Percentiles rank a stretch among this genome's conserved stretches.
phyloP scores from a whole-genome alignment of 1,284 basidiomycete genomes.

The Puccinia novopanici region DNA sequence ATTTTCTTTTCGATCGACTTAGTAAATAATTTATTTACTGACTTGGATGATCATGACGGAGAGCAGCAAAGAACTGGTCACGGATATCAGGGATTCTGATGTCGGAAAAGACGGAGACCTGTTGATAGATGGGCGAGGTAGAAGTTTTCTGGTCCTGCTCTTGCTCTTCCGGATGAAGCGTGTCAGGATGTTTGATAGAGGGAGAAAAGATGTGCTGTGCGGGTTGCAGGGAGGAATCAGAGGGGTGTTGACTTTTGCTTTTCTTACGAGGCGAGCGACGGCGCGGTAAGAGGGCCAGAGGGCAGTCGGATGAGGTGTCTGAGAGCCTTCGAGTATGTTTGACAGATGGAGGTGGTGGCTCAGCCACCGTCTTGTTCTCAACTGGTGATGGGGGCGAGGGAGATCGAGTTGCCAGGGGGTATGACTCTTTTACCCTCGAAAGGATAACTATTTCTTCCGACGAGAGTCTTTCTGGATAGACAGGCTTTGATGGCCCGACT shows the following conservation, averaged over 20 bases:
- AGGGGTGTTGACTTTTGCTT: background rate
- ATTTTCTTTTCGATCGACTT: background rate
- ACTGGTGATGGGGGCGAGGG: background rate
- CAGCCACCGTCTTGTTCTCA: background rate
- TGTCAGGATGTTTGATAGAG: no score
- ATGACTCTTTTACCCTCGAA: background rate
- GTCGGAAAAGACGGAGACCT: background rate
- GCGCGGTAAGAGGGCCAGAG: background rate
- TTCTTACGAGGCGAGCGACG: background rate
- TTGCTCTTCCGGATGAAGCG: no score
- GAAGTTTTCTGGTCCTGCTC: background rate
- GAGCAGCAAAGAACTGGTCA: background rate
- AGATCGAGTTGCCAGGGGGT: background rate
- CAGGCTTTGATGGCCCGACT: background rate
- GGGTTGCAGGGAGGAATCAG: background rate
- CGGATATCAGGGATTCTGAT: background rate
- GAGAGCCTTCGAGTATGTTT: background rate
- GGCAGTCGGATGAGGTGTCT: background rate
- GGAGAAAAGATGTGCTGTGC: background rate
- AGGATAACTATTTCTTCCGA: background rate
- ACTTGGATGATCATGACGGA: slow-evolving; percentile 13
- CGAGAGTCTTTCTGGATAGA: background rate
- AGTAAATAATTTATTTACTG: background rate
- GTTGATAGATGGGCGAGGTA: background rate
- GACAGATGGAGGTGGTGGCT: background rate